Evolutionary conservation across 1,284 basidiomycete species (phyloP).

Genomic region (Grifola frondosa): DNA sequence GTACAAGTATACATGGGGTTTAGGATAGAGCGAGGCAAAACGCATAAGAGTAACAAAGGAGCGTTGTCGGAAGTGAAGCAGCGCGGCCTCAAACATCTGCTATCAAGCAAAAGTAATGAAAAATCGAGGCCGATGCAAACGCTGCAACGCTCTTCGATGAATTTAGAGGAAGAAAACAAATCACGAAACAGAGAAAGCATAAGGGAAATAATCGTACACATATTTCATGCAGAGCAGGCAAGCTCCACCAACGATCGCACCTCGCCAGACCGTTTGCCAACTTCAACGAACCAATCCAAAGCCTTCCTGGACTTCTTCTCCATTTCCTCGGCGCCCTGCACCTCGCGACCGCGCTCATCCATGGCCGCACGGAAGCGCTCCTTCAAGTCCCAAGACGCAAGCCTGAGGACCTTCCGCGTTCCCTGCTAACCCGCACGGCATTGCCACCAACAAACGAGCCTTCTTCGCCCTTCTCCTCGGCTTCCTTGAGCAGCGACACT

Average conservation of each 20-base stretch:
- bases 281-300: slow-evolving; percentile 68
- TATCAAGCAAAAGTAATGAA: too few relatives aligned
- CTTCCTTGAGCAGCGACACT: slow-evolving; percentile 50
- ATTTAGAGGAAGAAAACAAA: too few relatives aligned
- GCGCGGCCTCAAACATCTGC: too few relatives aligned
- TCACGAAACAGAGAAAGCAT: too few relatives aligned
- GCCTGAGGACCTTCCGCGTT: slow-evolving; percentile 93
- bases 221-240: slow-evolving; percentile 23
- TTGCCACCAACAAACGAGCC: slow-evolving; percentile 70
- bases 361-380: slow-evolving; percentile 83
- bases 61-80: too few relatives aligned
- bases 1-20: too few relatives aligned
- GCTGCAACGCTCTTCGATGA: too few relatives aligned
- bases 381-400: slow-evolving; percentile 90
- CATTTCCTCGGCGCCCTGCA: slow-evolving; percentile 75
- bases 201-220: too few relatives aligned
- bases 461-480: slow-evolving; percentile 40
- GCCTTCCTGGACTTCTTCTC: slow-evolving; percentile 72
- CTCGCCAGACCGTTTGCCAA: slow-evolving; percentile 55
- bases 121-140: too few relatives aligned
- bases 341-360: slow-evolving; percentile 76
- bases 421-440: slow-evolving; percentile 72
- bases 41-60: too few relatives aligned
- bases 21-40: too few relatives aligned
- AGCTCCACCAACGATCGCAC: slow-evolving; percentile 45